These are phyloP conservation scores for Helenozyma baotianmanensis DNA, from an alignment of 805 yeast species.

Conservation along the genomic window DNA sequence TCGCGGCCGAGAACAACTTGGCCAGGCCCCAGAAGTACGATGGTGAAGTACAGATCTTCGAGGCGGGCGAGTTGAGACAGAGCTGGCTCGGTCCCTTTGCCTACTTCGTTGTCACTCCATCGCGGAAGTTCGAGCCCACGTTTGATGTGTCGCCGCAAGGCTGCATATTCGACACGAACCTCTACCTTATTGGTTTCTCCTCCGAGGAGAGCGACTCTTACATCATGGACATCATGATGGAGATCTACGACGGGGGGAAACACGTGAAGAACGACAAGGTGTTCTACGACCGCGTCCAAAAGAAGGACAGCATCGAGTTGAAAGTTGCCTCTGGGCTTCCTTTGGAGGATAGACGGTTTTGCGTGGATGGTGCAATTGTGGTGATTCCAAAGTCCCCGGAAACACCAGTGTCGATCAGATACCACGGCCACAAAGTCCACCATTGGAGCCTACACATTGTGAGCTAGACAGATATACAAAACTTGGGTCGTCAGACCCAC, in stretches of 20 bases:
- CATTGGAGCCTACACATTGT: constrained; percentile 8
- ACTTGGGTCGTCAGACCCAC: too few species aligned
- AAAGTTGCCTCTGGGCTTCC: constrained; percentile 9
- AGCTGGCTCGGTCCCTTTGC: constrained; percentile 45
- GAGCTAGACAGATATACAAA: too few species aligned
- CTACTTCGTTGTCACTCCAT: constrained; percentile 55
- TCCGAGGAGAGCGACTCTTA: constrained; percentile 24
- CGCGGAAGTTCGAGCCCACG: constrained; percentile 53
- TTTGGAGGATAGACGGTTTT: constrained; percentile 44
- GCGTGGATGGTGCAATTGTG: constrained; percentile 62
- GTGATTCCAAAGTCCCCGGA: constrained; percentile 17
- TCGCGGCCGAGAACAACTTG: constrained; percentile 61
- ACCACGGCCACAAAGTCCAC: constrained; percentile 6
- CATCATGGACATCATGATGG: constrained; percentile 51
- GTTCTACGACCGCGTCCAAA: constrained; percentile 33
- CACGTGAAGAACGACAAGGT: constrained; percentile 51
- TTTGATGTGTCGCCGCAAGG: constrained; percentile 64
- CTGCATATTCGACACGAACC: constrained; percentile 32
- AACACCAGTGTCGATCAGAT: constrained; percentile 1
- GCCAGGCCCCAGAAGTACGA: constrained; percentile 46
- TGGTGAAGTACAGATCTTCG: constrained; percentile 26
- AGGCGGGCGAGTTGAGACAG: background rate
- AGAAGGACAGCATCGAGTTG: constrained; percentile 21
- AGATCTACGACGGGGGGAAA: constrained; percentile 52
- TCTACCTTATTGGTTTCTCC: constrained; percentile 47